Percentiles rank a stretch among this genome's conserved stretches.
Evolutionary conservation across 75 land plant genomes (phyloP).

Genomic region (Cupressus sempervirens): DNA sequence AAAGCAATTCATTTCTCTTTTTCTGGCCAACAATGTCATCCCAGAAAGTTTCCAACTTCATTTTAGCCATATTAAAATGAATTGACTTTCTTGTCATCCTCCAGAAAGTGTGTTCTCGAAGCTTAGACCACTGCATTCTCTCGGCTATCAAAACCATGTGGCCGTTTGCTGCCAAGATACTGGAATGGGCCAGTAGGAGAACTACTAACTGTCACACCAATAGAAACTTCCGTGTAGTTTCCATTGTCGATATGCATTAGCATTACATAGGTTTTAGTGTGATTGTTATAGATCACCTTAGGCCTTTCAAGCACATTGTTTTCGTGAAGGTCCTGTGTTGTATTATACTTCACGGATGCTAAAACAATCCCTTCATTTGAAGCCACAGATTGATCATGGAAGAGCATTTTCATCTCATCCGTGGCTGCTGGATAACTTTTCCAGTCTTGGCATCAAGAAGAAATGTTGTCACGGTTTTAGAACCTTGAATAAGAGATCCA

Average conservation of each 20-base stretch:
- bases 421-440: constrained; percentile 12
- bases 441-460: constrained; percentile 42
- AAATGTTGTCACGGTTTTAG: constrained; percentile 35
- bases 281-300: constrained; percentile 79
- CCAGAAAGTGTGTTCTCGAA: no score
- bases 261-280: constrained; percentile 79
- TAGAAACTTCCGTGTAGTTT: constrained; percentile 88
- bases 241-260: constrained; percentile 96
- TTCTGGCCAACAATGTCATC: no score
- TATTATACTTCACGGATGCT: constrained; percentile 57
- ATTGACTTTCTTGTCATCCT: no score
- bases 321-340: constrained; percentile 70
- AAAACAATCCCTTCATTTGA: constrained; percentile 75
- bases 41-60: no score
- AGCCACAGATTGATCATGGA: background rate
- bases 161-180: constrained; percentile 75
- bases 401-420: background rate
- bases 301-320: constrained; percentile 92
- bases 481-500: constrained; percentile 36
- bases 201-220: constrained; percentile 81
- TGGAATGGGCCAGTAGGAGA: constrained; percentile 79
- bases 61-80: no score
- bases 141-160: constrained; percentile 87
- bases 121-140: no score
- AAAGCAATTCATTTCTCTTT: no score